These are phyloP conservation scores for Cystoderma amianthinum DNA, from an alignment of 768 basidiomycete species.

Conservation along the genomic window DNA sequence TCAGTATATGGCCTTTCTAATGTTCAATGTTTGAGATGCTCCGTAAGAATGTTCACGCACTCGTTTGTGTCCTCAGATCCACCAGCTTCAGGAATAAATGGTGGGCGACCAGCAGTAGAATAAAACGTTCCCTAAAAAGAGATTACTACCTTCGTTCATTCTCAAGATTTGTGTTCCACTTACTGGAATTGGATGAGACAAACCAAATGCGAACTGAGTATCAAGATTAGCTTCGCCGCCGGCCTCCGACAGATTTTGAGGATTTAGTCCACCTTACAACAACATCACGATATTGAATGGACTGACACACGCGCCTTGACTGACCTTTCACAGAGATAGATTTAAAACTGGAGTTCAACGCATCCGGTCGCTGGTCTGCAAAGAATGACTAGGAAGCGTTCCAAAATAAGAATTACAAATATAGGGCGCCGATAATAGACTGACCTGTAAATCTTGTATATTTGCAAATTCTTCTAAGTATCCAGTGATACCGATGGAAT, in stretches of 20 bases:
- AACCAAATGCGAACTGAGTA: slow-evolving; percentile 53
- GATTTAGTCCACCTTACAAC: slow-evolving; percentile 46
- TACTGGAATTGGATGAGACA: slow-evolving; percentile 51
- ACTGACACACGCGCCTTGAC: not conserved
- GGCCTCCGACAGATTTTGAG: slow-evolving; percentile 41
- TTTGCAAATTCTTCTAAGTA: slow-evolving; percentile 51
- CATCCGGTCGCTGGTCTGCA: slow-evolving; percentile 34
- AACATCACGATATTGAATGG: not conserved
- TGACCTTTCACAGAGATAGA: slow-evolving; percentile 51
- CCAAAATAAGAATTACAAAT: slow-evolving; percentile 24
- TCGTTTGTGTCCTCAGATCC: slow-evolving; percentile 29
- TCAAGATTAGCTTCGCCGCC: slow-evolving; percentile 61
- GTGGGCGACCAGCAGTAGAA: slow-evolving; percentile 56
- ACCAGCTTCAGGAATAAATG: slow-evolving; percentile 39
- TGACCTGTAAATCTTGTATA: slow-evolving; percentile 32
- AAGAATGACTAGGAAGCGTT: slow-evolving; percentile 40
- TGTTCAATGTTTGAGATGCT: not conserved
- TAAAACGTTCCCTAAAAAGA: slow-evolving; percentile 38
- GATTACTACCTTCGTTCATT: not conserved
- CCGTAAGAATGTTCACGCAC: slow-evolving; percentile 15
- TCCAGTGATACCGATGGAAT: slow-evolving; percentile 45
- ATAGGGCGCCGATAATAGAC: not conserved
- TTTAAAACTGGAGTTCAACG: slow-evolving; percentile 41
- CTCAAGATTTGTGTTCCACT: not conserved
- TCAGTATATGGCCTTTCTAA: slow-evolving; percentile 22